Conservation (phyloP, 2,329 filamentous ascomycete genomes). For the Trichoderma gracile region DNA sequence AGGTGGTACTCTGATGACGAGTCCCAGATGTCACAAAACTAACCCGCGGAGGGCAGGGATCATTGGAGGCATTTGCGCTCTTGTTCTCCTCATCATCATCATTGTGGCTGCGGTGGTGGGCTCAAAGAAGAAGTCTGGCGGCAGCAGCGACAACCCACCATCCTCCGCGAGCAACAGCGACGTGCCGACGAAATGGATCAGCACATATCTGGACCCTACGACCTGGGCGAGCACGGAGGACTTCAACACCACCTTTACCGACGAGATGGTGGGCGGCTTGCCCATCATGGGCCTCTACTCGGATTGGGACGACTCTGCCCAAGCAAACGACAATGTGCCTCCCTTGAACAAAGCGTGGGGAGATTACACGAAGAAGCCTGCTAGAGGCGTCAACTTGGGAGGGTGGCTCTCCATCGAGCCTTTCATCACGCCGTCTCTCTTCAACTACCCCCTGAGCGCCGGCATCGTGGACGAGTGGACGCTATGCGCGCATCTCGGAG, state of each 20-base stretch:
- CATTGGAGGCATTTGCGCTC: constrained; percentile 52
- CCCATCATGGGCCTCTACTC: constrained; percentile 86
- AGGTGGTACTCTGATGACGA: constrained; percentile 34
- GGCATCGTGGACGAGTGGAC: constrained; percentile 88
- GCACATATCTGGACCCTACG: constrained; percentile 82
- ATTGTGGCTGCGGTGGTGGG: constrained; percentile 65
- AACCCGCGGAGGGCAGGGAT: constrained; percentile 51
- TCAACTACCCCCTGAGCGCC: constrained; percentile 63
- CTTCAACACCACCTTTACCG: constrained; percentile 94
- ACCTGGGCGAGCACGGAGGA: constrained; percentile 87
- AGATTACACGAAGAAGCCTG: constrained; percentile 73
- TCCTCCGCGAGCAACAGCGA: constrained; percentile 48
- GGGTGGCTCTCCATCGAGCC: constrained; percentile 94
- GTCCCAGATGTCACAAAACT: neutral
- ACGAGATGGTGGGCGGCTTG: constrained; percentile 79
- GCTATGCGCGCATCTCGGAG: constrained; percentile 69
- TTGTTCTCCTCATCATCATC: constrained; percentile 67
- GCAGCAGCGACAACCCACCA: constrained; percentile 31
- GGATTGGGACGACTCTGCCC: constrained; percentile 79
- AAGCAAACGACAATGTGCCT: constrained; percentile 78
- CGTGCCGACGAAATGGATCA: constrained; percentile 67
- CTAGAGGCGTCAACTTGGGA: constrained; percentile 87
- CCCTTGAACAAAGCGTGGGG: constrained; percentile 74
- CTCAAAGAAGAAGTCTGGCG: constrained; percentile 49
- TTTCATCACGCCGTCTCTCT: constrained; percentile 92